A percentile compares a stretch with the other conserved stretches of the same genome.
phyloP scores from a whole-genome alignment of 306 rosid species.

The Trichosanthes cucumerina region DNA sequence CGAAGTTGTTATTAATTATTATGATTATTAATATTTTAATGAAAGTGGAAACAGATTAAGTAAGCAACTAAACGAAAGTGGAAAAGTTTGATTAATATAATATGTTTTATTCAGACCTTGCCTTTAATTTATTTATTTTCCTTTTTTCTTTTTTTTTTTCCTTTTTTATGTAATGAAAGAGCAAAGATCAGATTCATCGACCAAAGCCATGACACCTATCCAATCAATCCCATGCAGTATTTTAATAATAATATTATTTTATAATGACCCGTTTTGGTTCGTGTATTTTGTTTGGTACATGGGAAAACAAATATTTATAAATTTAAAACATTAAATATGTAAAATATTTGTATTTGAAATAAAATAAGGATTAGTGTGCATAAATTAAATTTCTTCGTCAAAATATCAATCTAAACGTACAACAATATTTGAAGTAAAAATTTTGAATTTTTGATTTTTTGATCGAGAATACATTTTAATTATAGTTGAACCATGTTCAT shows the following conservation, averaged over 20 bases:
- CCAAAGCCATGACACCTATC: background rate
- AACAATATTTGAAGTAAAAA: too few species aligned
- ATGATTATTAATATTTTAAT: background rate
- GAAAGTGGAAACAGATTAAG: constrained; percentile 4
- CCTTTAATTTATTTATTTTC: background rate
- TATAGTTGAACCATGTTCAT: too few species aligned
- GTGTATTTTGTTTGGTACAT: background rate
- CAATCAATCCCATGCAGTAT: background rate
- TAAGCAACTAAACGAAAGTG: background rate
- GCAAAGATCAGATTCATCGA: background rate
- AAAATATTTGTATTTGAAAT: background rate
- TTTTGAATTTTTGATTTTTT: too few species aligned
- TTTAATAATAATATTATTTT: background rate
- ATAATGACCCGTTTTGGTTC: background rate
- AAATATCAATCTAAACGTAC: too few species aligned
- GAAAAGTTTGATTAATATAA: background rate
- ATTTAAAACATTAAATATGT: background rate
- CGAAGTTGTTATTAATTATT: background rate
- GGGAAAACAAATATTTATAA: background rate
- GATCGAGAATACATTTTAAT: too few species aligned
- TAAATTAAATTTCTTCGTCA: too few species aligned
- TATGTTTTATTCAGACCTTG: background rate
- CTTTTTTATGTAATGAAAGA: background rate
- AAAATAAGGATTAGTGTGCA: too few species aligned
- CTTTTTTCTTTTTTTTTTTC: background rate